phyloP scores from a whole-genome alignment of 768 basidiomycete species.

The Postia placenta region DNA sequence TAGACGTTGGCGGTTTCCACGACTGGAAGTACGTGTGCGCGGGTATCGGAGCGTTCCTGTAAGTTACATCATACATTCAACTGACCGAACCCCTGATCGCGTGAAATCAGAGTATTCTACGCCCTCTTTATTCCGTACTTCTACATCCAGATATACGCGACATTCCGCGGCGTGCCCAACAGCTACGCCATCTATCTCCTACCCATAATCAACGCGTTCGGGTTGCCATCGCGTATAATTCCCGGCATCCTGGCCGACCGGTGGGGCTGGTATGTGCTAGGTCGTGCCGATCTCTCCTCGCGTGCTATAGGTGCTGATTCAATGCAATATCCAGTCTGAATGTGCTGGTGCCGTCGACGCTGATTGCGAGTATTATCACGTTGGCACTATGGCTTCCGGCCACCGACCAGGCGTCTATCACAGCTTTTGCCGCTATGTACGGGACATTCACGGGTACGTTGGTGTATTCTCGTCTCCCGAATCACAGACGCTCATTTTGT shows the following conservation, averaged over 20 bases:
- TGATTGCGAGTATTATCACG: conserved; percentile 19
- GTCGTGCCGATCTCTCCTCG: not conserved
- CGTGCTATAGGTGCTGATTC: not conserved
- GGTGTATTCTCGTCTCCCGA: not conserved
- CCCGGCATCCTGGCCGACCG: conserved; percentile 26
- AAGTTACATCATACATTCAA: conserved; percentile 4
- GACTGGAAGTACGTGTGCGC: conserved; percentile 18
- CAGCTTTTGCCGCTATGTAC: conserved; percentile 24
- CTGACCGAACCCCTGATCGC: not conserved
- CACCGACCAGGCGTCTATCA: conserved; percentile 17
- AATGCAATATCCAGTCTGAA: conserved; percentile 18
- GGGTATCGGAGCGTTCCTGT: conserved; percentile 18
- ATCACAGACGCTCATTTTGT: not conserved
- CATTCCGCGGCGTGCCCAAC: conserved; percentile 17
- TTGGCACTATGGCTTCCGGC: conserved; percentile 26
- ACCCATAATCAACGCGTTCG: conserved; percentile 26
- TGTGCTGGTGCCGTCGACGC: conserved; percentile 21
- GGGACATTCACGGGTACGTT: conserved; percentile 25
- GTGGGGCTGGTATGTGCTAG: not conserved
- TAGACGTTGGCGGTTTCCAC: conserved; percentile 23
- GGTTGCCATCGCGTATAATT: conserved; percentile 22
- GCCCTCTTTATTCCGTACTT: conserved; percentile 29
- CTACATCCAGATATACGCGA: conserved; percentile 27
- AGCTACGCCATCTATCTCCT: conserved; percentile 22
- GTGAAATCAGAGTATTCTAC: conserved; percentile 21